A percentile compares a stretch with the other conserved stretches of the same genome.
Conservation (phyloP, 1,284 basidiomycete species). For the Exobasidium cylindrosporum region DNA sequence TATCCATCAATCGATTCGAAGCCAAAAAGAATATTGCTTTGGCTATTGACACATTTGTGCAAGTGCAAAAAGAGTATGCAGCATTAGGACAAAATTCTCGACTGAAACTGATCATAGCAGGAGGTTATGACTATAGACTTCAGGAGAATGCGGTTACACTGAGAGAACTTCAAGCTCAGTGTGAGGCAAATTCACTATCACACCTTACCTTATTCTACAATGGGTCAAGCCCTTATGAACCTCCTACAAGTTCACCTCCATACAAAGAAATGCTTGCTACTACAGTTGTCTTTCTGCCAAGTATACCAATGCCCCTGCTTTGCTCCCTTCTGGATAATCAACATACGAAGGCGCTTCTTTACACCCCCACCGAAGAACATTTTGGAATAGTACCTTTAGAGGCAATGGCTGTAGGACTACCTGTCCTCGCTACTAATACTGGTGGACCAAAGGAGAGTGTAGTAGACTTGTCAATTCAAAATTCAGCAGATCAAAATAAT, state of each 20-base stretch:
- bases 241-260: conserved; percentile 42
- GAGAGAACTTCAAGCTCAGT: conserved; percentile 38
- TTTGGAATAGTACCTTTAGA: conserved; percentile 96
- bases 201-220: conserved; percentile 48
- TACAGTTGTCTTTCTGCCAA: conserved; percentile 44
- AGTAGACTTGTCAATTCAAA: conserved; percentile 60
- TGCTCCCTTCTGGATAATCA: conserved; percentile 36
- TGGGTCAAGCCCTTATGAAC: conserved; percentile 31
- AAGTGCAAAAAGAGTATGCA: conserved; percentile 29
- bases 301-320: conserved; percentile 42
- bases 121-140: conserved; percentile 72
- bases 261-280: conserved; percentile 15
- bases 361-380: conserved; percentile 93
- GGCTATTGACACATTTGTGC: conserved; percentile 75
- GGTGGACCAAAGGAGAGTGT: conserved; percentile 92
- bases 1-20: conserved; percentile 94
- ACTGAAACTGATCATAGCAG: conserved; percentile 56
- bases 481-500: neutral
- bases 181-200: conserved; percentile 56
- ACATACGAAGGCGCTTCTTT: conserved; percentile 63
- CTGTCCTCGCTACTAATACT: conserved; percentile 80
- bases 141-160: conserved; percentile 68
- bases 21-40: conserved; percentile 86
- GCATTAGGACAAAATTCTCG: conserved; percentile 12
- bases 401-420: conserved; percentile 86